A percentile compares a stretch with the other conserved stretches of the same genome.
phyloP scores from a whole-genome alignment of 495 filamentous ascomycete species.

The Lineolata rhizophorae region DNA sequence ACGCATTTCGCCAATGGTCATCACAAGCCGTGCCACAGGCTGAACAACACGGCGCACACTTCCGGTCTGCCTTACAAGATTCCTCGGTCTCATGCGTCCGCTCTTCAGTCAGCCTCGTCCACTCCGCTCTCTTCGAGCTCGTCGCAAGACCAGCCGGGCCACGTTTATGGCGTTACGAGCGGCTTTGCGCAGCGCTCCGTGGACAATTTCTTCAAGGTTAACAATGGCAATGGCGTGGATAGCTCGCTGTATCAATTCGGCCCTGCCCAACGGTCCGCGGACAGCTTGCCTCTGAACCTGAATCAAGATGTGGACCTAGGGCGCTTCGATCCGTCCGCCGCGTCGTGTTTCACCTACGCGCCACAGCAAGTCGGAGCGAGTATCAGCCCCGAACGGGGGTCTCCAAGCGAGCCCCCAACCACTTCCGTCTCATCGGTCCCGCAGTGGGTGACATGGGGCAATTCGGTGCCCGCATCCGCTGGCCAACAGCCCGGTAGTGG shows the following conservation, averaged over 20 bases:
- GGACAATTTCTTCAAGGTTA: constrained; percentile 10
- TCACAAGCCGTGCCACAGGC: constrained; percentile 79
- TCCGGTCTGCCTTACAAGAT: constrained; percentile 65
- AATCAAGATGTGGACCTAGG: too few species aligned
- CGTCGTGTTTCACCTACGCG: too few species aligned
- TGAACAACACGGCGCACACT: constrained; percentile 68
- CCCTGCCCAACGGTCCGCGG: constrained; percentile 10
- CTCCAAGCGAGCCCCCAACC: neutral
- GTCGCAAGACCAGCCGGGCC: neutral
- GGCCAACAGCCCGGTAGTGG: neutral
- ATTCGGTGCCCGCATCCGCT: neutral
- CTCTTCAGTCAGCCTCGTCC: neutral
- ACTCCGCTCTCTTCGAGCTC: neutral
- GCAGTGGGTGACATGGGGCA: neutral
- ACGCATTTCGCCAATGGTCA: constrained; percentile 83
- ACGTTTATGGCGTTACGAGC: constrained; percentile 6
- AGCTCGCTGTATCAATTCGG: constrained; percentile 1
- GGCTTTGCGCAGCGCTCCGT: constrained; percentile 10
- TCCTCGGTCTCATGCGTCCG: constrained; percentile 38
- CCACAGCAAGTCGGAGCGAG: too few species aligned
- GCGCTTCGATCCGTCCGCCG: too few species aligned
- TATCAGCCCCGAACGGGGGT: too few species aligned
- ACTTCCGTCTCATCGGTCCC: neutral
- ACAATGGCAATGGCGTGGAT: too few species aligned
- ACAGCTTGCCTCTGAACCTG: constrained; percentile 13